Percentiles rank a stretch among this genome's conserved stretches.
These are phyloP conservation scores for Beauveria sp. DNA, from an alignment of 2,329 filamentous ascomycete genomes.

Conservation along the genomic window DNA sequence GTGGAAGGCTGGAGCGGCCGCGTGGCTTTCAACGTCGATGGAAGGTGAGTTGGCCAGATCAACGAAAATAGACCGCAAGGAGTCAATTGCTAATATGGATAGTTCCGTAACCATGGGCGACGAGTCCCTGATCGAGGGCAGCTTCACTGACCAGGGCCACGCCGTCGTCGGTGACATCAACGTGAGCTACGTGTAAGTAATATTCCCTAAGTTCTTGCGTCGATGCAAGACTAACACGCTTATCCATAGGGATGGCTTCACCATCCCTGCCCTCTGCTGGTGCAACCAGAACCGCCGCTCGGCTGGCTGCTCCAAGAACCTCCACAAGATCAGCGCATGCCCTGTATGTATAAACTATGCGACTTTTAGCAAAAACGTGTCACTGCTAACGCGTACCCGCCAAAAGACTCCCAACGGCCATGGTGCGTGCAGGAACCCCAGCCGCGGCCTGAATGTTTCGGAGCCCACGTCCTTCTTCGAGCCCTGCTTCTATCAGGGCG, in stretches of 20 bases:
- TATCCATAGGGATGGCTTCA: slow-evolving; percentile 8
- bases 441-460: not conserved
- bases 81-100: not conserved
- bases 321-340: not conserved
- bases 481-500: slow-evolving; percentile 10
- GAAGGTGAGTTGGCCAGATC: not conserved
- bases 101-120: slow-evolving; percentile 17
- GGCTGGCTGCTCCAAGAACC: slow-evolving; percentile 12
- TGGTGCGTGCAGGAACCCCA: slow-evolving; percentile 10
- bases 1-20: slow-evolving; percentile 7
- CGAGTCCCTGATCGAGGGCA: slow-evolving; percentile 13
- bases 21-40: slow-evolving; percentile 9
- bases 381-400: not conserved
- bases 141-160: slow-evolving; percentile 10
- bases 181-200: slow-evolving; percentile 13
- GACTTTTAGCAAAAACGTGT: too few relatives aligned
- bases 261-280: slow-evolving; percentile 9
- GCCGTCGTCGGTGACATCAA: slow-evolving; percentile 11
- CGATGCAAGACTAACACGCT: not conserved
- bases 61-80: not conserved
- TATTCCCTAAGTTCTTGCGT: not conserved
- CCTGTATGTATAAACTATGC: slow-evolving; percentile 1
- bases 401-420: slow-evolving; percentile 9
- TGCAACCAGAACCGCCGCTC: slow-evolving; percentile 13
- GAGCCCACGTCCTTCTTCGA: slow-evolving; percentile 1